These are phyloP conservation scores for Blastobotrys chiropterorum DNA, from an alignment of 805 yeast genomes.

Conservation along the genomic window DNA sequence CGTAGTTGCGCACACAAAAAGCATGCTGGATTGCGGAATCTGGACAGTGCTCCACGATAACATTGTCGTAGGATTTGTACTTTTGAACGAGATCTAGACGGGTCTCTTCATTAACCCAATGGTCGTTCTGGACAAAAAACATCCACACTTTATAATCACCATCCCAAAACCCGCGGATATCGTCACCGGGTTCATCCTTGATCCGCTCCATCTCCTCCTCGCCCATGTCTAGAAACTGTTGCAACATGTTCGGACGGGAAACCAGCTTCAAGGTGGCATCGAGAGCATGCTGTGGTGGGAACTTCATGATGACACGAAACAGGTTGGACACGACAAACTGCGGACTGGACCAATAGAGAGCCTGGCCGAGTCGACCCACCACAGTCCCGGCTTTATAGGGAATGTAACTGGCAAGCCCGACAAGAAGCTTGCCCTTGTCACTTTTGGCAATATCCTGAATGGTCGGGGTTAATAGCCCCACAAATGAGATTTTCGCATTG, in stretches of 20 bases:
- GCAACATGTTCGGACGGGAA: slow-evolving; percentile 39
- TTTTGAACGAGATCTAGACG: slow-evolving; percentile 38
- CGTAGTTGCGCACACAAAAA: slow-evolving; percentile 53
- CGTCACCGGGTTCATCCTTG: slow-evolving; percentile 33
- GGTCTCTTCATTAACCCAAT: slow-evolving; percentile 56
- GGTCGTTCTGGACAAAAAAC: slow-evolving; percentile 53
- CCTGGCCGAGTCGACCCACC: slow-evolving; percentile 10
- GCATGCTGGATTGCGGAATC: slow-evolving; percentile 44
- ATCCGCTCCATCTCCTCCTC: slow-evolving; percentile 53
- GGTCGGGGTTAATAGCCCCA: slow-evolving; percentile 68
- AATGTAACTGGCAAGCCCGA: slow-evolving; percentile 20
- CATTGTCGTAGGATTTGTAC: slow-evolving; percentile 32
- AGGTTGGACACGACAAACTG: slow-evolving; percentile 24
- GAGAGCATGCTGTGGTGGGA: slow-evolving; percentile 31
- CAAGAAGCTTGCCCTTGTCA: slow-evolving; percentile 34
- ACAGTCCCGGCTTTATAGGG: slow-evolving; percentile 19
- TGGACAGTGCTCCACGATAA: slow-evolving; percentile 33
- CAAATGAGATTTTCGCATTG: slow-evolving; percentile 29
- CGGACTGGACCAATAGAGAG: slow-evolving; percentile 12
- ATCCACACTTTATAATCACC: slow-evolving; percentile 45
- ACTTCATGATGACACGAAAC: slow-evolving; percentile 28
- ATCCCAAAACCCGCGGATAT: slow-evolving; percentile 42
- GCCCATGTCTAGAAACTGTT: slow-evolving; percentile 53
- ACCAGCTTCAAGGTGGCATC: slow-evolving; percentile 40
- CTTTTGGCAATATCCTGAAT: slow-evolving; percentile 52